Conservation (phyloP, 192 early-diverging fungal genomes). For the Dispira simplex region DNA sequence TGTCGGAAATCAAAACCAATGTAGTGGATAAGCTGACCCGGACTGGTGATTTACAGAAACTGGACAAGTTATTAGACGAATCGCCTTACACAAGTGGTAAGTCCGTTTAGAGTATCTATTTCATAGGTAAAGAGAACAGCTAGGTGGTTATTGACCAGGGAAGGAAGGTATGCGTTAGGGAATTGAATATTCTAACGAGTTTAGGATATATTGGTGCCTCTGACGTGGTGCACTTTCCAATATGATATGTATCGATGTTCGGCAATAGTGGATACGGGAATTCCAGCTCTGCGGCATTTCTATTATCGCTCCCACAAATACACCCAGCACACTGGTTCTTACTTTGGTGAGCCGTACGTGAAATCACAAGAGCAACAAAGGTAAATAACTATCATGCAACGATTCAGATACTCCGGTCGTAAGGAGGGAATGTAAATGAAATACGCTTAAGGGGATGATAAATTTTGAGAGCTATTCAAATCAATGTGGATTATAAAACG, state of each 20-base stretch:
- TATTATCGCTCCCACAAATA: constrained; percentile 43
- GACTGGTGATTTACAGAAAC: constrained; percentile 17
- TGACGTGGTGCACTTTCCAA: neutral
- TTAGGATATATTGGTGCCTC: neutral
- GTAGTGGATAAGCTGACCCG: constrained; percentile 33
- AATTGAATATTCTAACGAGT: neutral
- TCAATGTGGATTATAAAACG: too few species aligned
- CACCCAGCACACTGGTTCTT: constrained; percentile 51
- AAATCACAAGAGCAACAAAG: constrained; percentile 29
- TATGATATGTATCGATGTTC: neutral
- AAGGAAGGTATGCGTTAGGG: neutral
- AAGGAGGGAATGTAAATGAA: too few species aligned
- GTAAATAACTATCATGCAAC: constrained; percentile 15
- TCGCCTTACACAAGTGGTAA: constrained; percentile 31
- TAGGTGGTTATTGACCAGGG: constrained; percentile 10
- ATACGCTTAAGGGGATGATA: too few species aligned
- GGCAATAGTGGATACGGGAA: constrained; percentile 33
- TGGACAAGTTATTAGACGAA: constrained; percentile 28
- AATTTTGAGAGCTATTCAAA: too few species aligned
- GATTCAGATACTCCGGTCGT: neutral
- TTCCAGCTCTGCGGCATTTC: constrained; percentile 57
- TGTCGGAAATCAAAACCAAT: constrained; percentile 45
- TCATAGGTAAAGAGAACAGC: constrained; percentile 21
- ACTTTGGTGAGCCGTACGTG: constrained; percentile 40
- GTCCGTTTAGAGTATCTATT: constrained; percentile 1